A percentile compares a stretch with the other conserved stretches of the same genome.
Conservation (phyloP, 2,329 filamentous ascomycete species). For the Aspergillus sp. region DNA sequence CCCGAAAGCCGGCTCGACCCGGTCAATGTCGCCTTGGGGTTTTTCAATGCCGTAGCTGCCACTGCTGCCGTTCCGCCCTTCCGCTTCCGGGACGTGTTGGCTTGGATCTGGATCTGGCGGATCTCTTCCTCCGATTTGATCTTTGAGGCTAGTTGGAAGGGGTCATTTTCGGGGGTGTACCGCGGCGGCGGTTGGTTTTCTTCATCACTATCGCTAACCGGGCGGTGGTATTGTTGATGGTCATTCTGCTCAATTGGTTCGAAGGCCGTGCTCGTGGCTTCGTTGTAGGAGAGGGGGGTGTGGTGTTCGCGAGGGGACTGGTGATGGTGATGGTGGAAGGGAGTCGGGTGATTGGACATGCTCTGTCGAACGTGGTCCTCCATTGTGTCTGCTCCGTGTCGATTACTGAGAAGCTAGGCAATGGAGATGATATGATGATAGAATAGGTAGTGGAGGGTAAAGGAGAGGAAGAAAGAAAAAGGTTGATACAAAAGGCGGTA, state of each 20-base stretch:
- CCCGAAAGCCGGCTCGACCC: slow-evolving; percentile 49
- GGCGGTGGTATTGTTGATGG: slow-evolving; percentile 11
- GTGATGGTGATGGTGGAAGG: slow-evolving; percentile 18
- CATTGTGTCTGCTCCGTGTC: slow-evolving; percentile 8
- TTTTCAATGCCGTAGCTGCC: slow-evolving; percentile 14
- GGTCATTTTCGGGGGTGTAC: slow-evolving; percentile 63
- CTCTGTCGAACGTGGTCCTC: slow-evolving; percentile 24
- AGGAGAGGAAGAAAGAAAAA: neutral
- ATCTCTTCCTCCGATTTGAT: slow-evolving; percentile 75
- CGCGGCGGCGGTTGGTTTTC: slow-evolving; percentile 46
- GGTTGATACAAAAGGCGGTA: neutral
- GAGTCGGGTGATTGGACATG: slow-evolving; percentile 21
- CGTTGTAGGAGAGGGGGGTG: slow-evolving; percentile 20
- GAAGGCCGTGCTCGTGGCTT: slow-evolving; percentile 38
- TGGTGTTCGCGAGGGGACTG: slow-evolving; percentile 18
- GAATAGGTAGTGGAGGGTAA: neutral
- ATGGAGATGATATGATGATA: neutral
- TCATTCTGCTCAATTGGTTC: slow-evolving; percentile 23
- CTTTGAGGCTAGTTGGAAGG: slow-evolving; percentile 68
- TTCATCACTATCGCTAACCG: slow-evolving; percentile 31
- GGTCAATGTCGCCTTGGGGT: slow-evolving; percentile 36
- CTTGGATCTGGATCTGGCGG: slow-evolving; percentile 56
- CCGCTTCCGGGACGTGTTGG: slow-evolving; percentile 74
- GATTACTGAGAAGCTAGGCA: neutral
- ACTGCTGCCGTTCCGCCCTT: slow-evolving; percentile 3